A percentile compares a stretch with the other conserved stretches of the same genome.
Evolutionary conservation across 805 yeast species (phyloP).

Genomic region (Lipomyces yamanashiensis): DNA sequence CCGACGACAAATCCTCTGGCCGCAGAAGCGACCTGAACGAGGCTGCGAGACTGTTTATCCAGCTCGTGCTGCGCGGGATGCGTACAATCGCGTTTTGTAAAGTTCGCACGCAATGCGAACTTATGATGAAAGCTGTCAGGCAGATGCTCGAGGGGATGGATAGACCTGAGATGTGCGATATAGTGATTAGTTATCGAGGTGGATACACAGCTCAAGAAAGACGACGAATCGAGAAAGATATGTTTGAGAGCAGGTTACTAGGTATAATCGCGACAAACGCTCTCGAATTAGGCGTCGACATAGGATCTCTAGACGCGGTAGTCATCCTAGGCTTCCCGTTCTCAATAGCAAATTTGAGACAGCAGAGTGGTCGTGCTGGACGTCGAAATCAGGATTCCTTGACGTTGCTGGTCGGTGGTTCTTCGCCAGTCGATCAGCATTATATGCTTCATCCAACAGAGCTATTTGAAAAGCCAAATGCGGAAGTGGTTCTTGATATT

Average conservation of each 20-base stretch:
- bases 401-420: constrained; percentile 81
- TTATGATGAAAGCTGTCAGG: constrained; percentile 81
- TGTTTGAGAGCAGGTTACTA: constrained; percentile 83
- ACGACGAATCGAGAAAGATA: constrained; percentile 81
- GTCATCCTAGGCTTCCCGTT: constrained; percentile 91
- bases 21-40: constrained; percentile 74
- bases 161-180: constrained; percentile 53
- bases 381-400: constrained; percentile 83
- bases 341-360: constrained; percentile 84
- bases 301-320: constrained; percentile 90
- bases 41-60: constrained; percentile 73
- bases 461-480: constrained; percentile 55
- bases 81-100: constrained; percentile 90
- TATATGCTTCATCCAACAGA: constrained; percentile 72
- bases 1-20: constrained; percentile 60
- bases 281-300: constrained; percentile 91
- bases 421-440: constrained; percentile 83
- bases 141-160: constrained; percentile 51
- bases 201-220: constrained; percentile 90
- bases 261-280: constrained; percentile 97
- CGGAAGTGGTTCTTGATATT: constrained; percentile 63
- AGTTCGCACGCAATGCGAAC: constrained; percentile 82
- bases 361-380: constrained; percentile 97
- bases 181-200: constrained; percentile 91
- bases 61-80: constrained; percentile 64